Conservation (phyloP, 1,139 yeast genomes). For the Diutina siamensis region DNA sequence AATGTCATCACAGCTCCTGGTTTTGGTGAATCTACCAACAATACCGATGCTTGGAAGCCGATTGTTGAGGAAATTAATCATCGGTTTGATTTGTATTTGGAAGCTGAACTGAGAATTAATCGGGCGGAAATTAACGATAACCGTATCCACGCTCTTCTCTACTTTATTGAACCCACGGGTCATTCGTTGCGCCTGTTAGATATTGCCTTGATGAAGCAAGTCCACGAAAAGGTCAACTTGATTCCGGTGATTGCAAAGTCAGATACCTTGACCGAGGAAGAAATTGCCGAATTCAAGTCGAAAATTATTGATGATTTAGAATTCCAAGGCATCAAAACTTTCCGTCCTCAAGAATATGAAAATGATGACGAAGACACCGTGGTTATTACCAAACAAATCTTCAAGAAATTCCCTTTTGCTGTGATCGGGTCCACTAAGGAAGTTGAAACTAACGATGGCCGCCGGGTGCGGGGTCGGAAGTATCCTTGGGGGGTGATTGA, state of each 20-base stretch:
- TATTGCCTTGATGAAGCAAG: conserved; percentile 75
- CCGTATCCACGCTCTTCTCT: conserved; percentile 78
- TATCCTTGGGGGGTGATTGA: conserved; percentile 99
- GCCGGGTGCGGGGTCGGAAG: conserved; percentile 77
- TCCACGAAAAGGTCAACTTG: conserved; percentile 85
- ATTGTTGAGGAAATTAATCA: conserved; percentile 81
- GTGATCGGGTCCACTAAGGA: conserved; percentile 81
- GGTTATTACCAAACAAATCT: conserved; percentile 52
- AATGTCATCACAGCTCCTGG: conserved; percentile 90
- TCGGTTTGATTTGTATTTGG: conserved; percentile 81
- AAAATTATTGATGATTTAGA: conserved; percentile 67
- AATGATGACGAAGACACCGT: conserved; percentile 82
- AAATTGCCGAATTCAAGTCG: conserved; percentile 61
- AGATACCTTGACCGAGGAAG: conserved; percentile 86
- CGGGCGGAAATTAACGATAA: conserved; percentile 64
- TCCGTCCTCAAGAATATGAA: conserved; percentile 45
- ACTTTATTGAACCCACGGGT: conserved; percentile 95
- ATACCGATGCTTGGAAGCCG: conserved; percentile 85
- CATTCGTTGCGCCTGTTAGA: conserved; percentile 87
- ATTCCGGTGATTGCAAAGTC: conserved; percentile 94
- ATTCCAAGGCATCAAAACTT: conserved; percentile 66
- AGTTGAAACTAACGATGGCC: conserved; percentile 66
- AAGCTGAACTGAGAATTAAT: conserved; percentile 78
- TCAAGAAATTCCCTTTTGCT: conserved; percentile 79
- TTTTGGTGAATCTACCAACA: conserved; percentile 86